phyloP scores from a whole-genome alignment of 164 flowering plant species.

The Macadamia integrifolia region DNA sequence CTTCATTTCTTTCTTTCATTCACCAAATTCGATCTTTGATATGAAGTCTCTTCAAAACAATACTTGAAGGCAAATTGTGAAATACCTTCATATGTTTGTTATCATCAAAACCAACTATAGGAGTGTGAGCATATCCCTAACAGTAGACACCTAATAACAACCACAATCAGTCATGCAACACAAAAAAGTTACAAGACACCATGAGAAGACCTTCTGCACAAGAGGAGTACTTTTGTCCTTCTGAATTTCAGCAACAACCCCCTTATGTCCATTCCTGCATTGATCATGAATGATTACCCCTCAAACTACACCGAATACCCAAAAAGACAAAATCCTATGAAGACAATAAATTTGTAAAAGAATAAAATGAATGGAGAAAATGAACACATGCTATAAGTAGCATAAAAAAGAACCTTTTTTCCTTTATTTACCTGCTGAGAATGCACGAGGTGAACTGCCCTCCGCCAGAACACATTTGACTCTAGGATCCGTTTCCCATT shows the following conservation, averaged over 20 bases:
- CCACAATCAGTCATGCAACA: constrained; percentile 7
- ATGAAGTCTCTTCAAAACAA: too few relatives aligned
- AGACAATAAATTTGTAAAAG: not conserved
- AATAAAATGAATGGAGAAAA: not conserved
- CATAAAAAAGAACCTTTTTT: not conserved
- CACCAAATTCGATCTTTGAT: too few relatives aligned
- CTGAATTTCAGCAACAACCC: constrained; percentile 81
- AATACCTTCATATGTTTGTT: too few relatives aligned
- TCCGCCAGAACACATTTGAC: constrained; percentile 87
- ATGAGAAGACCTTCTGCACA: constrained; percentile 59
- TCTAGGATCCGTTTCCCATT: constrained; percentile 82
- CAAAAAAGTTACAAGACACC: constrained; percentile 6
- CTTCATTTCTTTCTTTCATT: too few relatives aligned
- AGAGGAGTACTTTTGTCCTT: constrained; percentile 81
- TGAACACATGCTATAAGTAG: not conserved
- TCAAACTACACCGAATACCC: constrained; percentile 26
- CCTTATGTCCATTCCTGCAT: constrained; percentile 97
- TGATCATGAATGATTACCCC: constrained; percentile 27
- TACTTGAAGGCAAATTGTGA: too few relatives aligned
- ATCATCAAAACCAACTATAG: too few relatives aligned
- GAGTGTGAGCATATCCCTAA: too few relatives aligned
- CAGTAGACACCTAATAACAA: not conserved
- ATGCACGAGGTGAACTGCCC: constrained; percentile 86
- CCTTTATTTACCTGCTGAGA: constrained; percentile 69
- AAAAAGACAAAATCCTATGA: constrained; percentile 6